A percentile compares a stretch with the other conserved stretches of the same genome.
These are phyloP conservation scores for Trametes coccinea DNA, from an alignment of 768 basidiomycete genomes.

Conservation along the genomic window DNA sequence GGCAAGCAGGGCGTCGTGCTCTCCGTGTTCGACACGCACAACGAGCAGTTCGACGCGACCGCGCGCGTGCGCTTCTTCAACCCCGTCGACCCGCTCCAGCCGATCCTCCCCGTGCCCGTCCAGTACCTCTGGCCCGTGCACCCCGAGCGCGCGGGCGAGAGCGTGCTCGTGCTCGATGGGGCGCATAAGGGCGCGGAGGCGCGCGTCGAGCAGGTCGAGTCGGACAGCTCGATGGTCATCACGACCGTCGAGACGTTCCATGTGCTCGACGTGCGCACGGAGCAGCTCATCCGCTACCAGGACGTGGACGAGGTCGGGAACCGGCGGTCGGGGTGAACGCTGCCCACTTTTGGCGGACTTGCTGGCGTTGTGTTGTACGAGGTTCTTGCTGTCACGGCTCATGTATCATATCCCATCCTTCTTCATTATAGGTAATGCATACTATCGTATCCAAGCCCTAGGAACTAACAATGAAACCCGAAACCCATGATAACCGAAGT, in stretches of 20 bases:
- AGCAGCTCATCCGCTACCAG: constrained; percentile 20
- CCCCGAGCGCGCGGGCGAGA: constrained; percentile 24
- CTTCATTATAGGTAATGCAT: neutral
- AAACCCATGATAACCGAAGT: too few species aligned
- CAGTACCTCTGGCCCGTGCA: constrained; percentile 28
- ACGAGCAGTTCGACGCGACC: constrained; percentile 25
- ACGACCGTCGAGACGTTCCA: constrained; percentile 18
- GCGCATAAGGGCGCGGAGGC: constrained; percentile 23
- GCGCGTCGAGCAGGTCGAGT: constrained; percentile 23
- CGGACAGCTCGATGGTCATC: constrained; percentile 11
- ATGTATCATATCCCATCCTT: neutral
- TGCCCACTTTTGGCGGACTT: neutral
- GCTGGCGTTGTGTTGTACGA: constrained; percentile 3
- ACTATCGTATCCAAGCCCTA: neutral
- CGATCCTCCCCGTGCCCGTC: constrained; percentile 27
- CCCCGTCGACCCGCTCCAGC: constrained; percentile 19
- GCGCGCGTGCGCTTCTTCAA: constrained; percentile 28
- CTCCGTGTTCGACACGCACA: constrained; percentile 27
- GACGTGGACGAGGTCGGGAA: constrained; percentile 23
- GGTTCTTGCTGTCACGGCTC: neutral
- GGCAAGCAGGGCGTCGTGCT: constrained; percentile 29
- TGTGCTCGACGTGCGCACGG: constrained; percentile 23
- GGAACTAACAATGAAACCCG: neutral
- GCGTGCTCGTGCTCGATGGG: constrained; percentile 24
- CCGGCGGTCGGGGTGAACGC: neutral